These are phyloP conservation scores for Coniosporium apollinis DNA, from an alignment of 495 filamentous ascomycete genomes.

Conservation along the genomic window DNA sequence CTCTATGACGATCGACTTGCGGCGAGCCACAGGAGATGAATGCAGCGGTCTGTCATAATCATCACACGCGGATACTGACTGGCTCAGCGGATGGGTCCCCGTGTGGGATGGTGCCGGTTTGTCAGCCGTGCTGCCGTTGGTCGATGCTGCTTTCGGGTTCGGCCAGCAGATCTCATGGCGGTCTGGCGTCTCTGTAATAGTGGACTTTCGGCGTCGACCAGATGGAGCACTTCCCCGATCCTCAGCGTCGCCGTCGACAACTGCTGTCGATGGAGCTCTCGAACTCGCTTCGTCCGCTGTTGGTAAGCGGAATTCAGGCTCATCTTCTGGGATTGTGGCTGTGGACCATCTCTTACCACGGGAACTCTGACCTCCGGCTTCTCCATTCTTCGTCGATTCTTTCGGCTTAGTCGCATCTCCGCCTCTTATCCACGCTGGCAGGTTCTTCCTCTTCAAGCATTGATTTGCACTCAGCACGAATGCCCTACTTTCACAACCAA, in stretches of 20 bases:
- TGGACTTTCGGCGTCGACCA: conserved; percentile 12
- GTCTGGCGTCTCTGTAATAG: conserved; percentile 29
- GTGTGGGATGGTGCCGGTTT: conserved; percentile 9
- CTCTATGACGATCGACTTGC: not conserved
- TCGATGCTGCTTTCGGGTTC: conserved; percentile 5
- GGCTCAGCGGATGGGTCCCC: not conserved
- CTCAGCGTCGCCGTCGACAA: not conserved
- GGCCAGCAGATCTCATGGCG: conserved; percentile 40
- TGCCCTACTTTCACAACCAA: conserved; percentile 63
- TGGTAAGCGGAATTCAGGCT: conserved; percentile 7
- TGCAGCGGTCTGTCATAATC: conserved; percentile 20
- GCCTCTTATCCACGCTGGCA: conserved; percentile 39
- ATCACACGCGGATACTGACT: conserved; percentile 14
- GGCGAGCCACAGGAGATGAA: not conserved
- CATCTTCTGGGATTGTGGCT: conserved; percentile 6
- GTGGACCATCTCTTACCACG: conserved; percentile 6
- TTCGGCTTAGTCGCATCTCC: not conserved
- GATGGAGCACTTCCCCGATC: too few relatives aligned
- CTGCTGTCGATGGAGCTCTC: not conserved
- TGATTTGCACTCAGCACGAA: conserved; percentile 85
- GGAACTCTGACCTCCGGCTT: not conserved
- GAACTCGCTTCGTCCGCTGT: not conserved
- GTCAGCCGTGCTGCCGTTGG: conserved; percentile 2
- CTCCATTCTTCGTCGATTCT: not conserved
- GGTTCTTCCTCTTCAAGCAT: conserved; percentile 42